Percentiles rank a stretch among this genome's conserved stretches.
Conservation (phyloP, 305 asterid genomes). For the Fraxinus velutina region DNA sequence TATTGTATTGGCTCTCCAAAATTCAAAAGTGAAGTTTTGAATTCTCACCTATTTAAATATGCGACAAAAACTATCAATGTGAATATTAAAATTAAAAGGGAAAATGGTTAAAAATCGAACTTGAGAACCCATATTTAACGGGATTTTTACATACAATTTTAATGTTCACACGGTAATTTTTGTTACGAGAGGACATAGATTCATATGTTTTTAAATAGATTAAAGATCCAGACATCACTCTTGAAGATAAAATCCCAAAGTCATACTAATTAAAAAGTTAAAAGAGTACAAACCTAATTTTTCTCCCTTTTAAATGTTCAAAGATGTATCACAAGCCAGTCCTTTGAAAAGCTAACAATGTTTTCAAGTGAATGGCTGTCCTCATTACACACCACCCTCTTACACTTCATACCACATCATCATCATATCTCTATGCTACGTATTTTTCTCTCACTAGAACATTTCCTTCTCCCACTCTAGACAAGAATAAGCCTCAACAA, state of each 20-base stretch:
- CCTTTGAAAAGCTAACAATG: conserved; percentile 24
- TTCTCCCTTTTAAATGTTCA: not conserved
- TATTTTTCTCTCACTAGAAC: not conserved
- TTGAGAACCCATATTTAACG: not conserved
- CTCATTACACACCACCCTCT: conserved; percentile 46
- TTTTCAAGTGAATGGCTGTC: conserved; percentile 56
- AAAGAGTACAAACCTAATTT: not conserved
- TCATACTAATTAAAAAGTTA: no score
- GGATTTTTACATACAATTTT: not conserved
- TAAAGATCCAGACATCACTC: no score
- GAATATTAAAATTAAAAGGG: no score
- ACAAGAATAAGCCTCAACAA: not conserved
- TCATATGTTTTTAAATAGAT: no score
- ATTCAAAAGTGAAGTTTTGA: not conserved
- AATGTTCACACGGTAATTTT: not conserved
- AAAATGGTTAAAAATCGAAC: not conserved
- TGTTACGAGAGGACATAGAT: not conserved
- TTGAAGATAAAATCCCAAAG: no score
- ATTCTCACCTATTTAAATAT: not conserved
- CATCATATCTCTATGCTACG: not conserved
- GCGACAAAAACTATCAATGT: not conserved
- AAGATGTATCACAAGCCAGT: not conserved
- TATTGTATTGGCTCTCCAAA: not conserved
- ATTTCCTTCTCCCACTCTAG: conserved; percentile 13
- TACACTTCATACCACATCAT: conserved; percentile 28